Percentiles rank a stretch among this genome's conserved stretches.
These are phyloP conservation scores for Hirschfeldia incana DNA, from an alignment of 345 rosid species.

Conservation along the genomic window DNA sequence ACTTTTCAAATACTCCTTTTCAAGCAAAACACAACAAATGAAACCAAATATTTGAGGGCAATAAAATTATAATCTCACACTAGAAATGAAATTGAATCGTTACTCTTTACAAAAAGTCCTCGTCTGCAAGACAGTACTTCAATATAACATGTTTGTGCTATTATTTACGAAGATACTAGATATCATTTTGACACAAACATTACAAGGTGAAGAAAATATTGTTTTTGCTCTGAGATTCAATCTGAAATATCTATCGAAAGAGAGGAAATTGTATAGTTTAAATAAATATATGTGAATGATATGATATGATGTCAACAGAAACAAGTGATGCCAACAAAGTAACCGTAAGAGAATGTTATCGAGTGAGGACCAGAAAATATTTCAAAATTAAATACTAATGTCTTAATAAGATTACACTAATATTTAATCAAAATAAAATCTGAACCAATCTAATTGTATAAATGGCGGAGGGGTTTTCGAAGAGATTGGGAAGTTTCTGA, in stretches of 20 bases:
- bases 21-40: background rate
- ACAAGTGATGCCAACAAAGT: background rate
- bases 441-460: background rate
- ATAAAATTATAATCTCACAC: background rate
- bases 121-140: background rate
- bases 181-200: background rate
- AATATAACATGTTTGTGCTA: background rate
- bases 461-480: background rate
- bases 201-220: constrained; percentile 6
- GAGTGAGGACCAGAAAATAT: background rate
- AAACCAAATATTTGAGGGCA: background rate
- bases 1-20: background rate
- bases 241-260: background rate
- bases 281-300: background rate
- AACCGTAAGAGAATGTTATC: background rate
- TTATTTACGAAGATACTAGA: background rate
- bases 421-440: background rate
- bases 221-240: too few relatives aligned
- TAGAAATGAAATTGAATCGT: too few relatives aligned
- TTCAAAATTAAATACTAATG: background rate
- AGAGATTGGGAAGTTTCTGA: background rate
- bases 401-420: background rate
- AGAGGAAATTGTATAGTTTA: background rate
- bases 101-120: background rate
- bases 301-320: background rate